Percentiles rank a stretch among this genome's conserved stretches.
Conservation (phyloP, 2,329 filamentous ascomycete genomes). For the Microthyrium microscopicum region DNA sequence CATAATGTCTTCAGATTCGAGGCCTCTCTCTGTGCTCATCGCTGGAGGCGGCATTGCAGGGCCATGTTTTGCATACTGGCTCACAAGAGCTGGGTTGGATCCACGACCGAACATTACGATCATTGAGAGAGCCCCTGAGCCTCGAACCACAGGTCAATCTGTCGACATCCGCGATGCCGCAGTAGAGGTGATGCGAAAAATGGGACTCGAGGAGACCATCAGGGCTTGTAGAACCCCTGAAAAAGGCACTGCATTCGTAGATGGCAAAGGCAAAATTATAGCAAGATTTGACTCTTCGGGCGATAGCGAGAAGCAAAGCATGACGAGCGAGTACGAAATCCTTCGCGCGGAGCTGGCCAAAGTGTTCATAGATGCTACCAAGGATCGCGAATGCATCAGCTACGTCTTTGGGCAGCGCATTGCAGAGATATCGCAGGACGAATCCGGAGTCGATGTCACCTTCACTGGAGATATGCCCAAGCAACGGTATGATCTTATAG, state of each 20-base stretch:
- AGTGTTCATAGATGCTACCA: slow-evolving; percentile 8
- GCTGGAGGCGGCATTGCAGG: slow-evolving; percentile 6
- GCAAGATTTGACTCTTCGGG: slow-evolving; percentile 15
- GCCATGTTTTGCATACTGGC: slow-evolving; percentile 6
- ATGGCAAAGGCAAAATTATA: slow-evolving; percentile 13
- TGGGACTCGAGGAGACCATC: slow-evolving; percentile 32
- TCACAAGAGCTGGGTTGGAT: background rate
- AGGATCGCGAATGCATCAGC: slow-evolving; percentile 13
- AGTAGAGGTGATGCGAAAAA: slow-evolving; percentile 32
- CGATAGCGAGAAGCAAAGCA: slow-evolving; percentile 28
- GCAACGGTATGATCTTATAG: slow-evolving; percentile 11
- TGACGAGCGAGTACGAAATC: slow-evolving; percentile 43
- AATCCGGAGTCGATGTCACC: slow-evolving; percentile 8
- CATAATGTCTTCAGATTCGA: no score
- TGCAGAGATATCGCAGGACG: slow-evolving; percentile 14
- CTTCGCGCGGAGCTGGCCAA: slow-evolving; percentile 36
- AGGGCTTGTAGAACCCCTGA: slow-evolving; percentile 28
- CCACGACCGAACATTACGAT: slow-evolving; percentile 24
- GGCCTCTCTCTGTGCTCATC: slow-evolving; percentile 7
- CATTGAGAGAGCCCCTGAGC: slow-evolving; percentile 23
- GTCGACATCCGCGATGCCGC: slow-evolving; percentile 37
- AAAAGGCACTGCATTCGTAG: slow-evolving; percentile 30
- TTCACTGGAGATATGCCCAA: slow-evolving; percentile 9
- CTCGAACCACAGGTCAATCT: slow-evolving; percentile 34
- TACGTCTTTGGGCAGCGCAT: slow-evolving; percentile 20